A percentile compares a stretch with the other conserved stretches of the same genome.
Conservation (phyloP, 306 rosid species). For the Pyrus betulifolia region DNA sequence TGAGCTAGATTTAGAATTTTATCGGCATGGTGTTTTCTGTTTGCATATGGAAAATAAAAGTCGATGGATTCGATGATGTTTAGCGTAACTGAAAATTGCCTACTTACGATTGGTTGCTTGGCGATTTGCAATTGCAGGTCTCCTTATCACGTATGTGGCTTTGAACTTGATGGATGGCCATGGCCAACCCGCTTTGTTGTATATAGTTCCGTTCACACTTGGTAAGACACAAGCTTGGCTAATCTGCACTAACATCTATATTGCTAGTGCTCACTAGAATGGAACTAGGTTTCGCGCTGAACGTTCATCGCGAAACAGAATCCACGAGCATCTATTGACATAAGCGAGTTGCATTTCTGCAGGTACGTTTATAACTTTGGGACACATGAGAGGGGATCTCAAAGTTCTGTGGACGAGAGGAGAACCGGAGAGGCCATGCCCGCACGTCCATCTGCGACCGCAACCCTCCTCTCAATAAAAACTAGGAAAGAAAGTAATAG, state of each 20-base stretch:
- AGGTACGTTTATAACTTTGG: conserved; percentile 90
- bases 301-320: neutral
- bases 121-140: conserved; percentile 44
- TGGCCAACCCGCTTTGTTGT: conserved; percentile 96
- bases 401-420: conserved; percentile 89
- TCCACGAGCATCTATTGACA: neutral
- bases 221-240: conserved; percentile 41
- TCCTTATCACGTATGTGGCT: conserved; percentile 86
- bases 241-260: neutral
- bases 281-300: neutral
- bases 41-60: neutral
- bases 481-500: conserved; percentile 24
- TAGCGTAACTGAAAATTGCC: neutral
- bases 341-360: neutral
- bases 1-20: neutral
- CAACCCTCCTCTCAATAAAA: conserved; percentile 25
- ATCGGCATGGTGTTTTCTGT: neutral
- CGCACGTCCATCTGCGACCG: conserved; percentile 54
- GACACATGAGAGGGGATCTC: conserved; percentile 86
- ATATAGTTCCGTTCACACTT: conserved; percentile 91
- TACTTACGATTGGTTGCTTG: neutral
- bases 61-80: too few species aligned
- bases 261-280: too few species aligned
- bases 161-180: conserved; percentile 98
- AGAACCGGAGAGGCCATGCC: conserved; percentile 78